Percentiles rank a stretch among this genome's conserved stretches.
Conservation (phyloP, 1,284 basidiomycete genomes). For the Cryptococcus floricola region DNA sequence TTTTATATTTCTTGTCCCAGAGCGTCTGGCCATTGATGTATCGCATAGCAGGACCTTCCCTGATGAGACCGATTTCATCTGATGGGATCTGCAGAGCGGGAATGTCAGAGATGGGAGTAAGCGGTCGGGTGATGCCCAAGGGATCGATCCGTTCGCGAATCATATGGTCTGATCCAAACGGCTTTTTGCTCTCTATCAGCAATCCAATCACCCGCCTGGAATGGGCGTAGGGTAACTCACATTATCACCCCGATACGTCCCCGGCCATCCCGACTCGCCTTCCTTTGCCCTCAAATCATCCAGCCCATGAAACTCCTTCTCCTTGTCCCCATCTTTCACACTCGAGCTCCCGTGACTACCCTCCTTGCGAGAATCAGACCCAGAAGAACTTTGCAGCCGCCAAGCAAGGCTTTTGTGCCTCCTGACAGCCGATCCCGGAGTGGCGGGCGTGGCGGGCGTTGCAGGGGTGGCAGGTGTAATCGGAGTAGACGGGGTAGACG, state of each 20-base stretch:
- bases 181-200: slow-evolving; percentile 11
- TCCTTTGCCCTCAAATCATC: slow-evolving; percentile 30
- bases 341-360: too few species aligned
- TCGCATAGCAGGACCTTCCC: slow-evolving; percentile 50
- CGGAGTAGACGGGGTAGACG: too few species aligned
- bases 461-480: too few species aligned
- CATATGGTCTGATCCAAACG: slow-evolving; percentile 54
- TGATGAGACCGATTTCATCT: slow-evolving; percentile 56
- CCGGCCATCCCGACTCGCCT: slow-evolving; percentile 62
- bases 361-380: too few species aligned
- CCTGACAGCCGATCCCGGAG: not conserved
- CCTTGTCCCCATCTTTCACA: slow-evolving; percentile 3
- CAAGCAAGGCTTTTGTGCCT: too few species aligned
- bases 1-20: slow-evolving; percentile 46
- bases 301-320: slow-evolving; percentile 31
- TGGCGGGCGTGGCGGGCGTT: too few species aligned
- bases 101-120: slow-evolving; percentile 69
- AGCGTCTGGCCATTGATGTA: slow-evolving; percentile 47
- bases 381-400: too few species aligned
- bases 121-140: slow-evolving; percentile 67
- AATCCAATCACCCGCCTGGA: not conserved
- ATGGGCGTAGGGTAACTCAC: slow-evolving; percentile 46
- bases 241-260: slow-evolving; percentile 56
- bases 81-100: slow-evolving; percentile 61
- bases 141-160: slow-evolving; percentile 85